Evolutionary conservation across 495 filamentous ascomycete species (phyloP).

Genomic region (Penicillium ucsense): DNA sequence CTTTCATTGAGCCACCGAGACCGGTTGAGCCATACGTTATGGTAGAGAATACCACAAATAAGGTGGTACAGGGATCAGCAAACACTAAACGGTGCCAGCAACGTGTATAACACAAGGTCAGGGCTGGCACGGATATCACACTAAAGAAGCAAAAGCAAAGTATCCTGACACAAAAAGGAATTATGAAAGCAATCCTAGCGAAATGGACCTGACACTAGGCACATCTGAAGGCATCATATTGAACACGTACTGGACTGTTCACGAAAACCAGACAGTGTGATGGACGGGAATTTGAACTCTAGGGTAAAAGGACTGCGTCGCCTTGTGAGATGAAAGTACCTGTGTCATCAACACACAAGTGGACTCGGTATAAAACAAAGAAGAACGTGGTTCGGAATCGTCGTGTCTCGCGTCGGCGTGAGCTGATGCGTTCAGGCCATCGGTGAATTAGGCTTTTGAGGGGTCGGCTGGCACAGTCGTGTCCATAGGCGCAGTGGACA

Average conservation of each 20-base stretch:
- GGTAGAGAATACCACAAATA: background rate
- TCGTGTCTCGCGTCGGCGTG: background rate
- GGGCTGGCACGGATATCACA: background rate
- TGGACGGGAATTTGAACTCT: too few species aligned
- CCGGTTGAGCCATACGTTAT: too few species aligned
- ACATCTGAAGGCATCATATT: too few species aligned
- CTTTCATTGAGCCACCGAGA: too few species aligned
- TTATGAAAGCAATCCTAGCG: background rate
- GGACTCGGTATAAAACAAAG: background rate
- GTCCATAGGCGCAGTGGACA: background rate
- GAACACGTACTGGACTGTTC: too few species aligned
- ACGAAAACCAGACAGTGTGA: too few species aligned
- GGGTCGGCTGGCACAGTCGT: background rate
- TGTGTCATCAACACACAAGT: too few species aligned
- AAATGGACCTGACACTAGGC: too few species aligned
- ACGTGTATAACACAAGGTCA: background rate
- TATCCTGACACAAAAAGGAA: background rate
- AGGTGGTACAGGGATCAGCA: background rate
- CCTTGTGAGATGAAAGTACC: too few species aligned
- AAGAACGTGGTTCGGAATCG: background rate
- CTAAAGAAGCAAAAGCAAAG: background rate
- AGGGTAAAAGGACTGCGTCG: too few species aligned
- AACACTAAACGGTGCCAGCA: background rate
- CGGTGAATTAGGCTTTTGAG: background rate
- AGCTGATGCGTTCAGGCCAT: constrained; percentile 6